Percentiles rank a stretch among this genome's conserved stretches.
Conservation (phyloP, 108 stramenopile genomes). For the Skeletonema marinoi region DNA sequence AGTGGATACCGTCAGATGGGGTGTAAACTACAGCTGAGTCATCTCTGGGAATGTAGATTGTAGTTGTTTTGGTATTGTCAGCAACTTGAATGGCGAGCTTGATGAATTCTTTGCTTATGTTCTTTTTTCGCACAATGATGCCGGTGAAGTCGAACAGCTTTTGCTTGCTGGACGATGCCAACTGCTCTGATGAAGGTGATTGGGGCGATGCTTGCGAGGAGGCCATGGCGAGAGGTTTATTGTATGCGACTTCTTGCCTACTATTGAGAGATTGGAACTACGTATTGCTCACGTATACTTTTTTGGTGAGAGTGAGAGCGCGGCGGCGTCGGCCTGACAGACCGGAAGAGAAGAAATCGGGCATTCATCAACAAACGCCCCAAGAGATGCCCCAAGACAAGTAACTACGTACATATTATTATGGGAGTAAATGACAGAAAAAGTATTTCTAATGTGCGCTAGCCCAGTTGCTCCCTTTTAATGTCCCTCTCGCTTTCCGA, state of each 20-base stretch:
- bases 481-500: too few relatives aligned
- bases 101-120: conserved; percentile 7
- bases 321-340: too few relatives aligned
- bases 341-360: too few relatives aligned
- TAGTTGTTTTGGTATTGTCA: conserved; percentile 7
- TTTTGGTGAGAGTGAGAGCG: too few relatives aligned
- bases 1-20: conserved; percentile 2
- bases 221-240: not conserved
- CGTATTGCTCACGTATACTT: too few relatives aligned
- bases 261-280: too few relatives aligned
- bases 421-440: not conserved
- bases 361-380: too few relatives aligned
- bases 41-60: conserved; percentile 6
- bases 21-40: not conserved
- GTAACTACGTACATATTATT: not conserved
- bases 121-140: conserved; percentile 26
- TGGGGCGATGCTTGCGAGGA: not conserved
- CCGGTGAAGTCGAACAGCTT: conserved; percentile 5
- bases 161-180: not conserved
- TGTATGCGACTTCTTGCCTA: not conserved
- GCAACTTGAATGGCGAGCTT: conserved; percentile 6
- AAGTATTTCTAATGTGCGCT: not conserved
- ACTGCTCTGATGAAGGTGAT: not conserved
- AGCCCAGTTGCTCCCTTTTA: not conserved
- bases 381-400: not conserved